Evolutionary conservation across 2,329 filamentous ascomycete species (phyloP), one percentile per base, ranked within the genome.

Genomic region (Coniochaeta sp.): DNA sequence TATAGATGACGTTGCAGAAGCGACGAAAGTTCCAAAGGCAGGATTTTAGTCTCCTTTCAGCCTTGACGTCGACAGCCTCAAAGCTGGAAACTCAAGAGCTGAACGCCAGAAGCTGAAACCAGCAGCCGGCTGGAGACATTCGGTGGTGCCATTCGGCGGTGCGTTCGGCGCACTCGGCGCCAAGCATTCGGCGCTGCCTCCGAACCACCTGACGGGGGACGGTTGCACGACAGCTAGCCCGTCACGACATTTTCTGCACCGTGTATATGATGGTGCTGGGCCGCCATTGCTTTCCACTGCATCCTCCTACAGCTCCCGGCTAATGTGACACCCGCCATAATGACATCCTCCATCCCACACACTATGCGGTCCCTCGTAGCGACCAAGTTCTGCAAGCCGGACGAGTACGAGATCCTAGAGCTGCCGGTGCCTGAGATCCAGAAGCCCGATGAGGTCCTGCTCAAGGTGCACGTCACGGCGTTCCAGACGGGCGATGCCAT

Each of bases 291-390:
- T 2, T 22, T 12, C 18, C 18, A 5, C 4, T 10, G 6, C n/a
- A 22, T 9, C 4, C 16, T 40, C 5, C 16, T 24, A 51, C 46
- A 38, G 18, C 38, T 46, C 22, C 27, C 18, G 20, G n/a, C 12
- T 24, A 22, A 26, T 22, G 7, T 13, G 18, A 4, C 33, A 31
- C 13, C 26, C 12, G 38, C 38, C 12, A 42, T 24, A 12, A 42
- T 42, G 38, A 8, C 38, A 22, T 50, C 45, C 26, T 50, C 45
- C 26, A 31, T 50, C 3, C 7, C 9, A 18, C 7, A 14, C 6
- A 73, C 65, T 1, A 76, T 74, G 70, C 70, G 72, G 53, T 67
- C 71, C 6, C 66, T 77, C 32, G 67, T 71, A 13, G 70, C 71
- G 26, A 68, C 63, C 0, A 70, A 64, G 40, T 67, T 68, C 51